Base-by-base conservation (phyloP, 2,329 filamentous ascomycete species). In the Stagonosporopsis cucurbitacearum region DNA sequence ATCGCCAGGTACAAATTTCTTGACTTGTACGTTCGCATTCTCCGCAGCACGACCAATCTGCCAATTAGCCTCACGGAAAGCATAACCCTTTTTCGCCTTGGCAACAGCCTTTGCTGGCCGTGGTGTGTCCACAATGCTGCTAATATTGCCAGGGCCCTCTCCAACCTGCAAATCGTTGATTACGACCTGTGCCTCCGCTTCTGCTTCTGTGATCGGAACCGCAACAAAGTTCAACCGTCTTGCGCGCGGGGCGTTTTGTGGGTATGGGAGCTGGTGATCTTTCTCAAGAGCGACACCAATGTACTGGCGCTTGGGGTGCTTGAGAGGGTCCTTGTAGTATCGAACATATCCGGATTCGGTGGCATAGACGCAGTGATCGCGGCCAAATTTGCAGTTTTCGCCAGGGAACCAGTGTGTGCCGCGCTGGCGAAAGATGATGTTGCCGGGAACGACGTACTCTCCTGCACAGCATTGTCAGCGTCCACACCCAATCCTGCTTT, bases 391-490 rank as follows among this genome's bases (percentile, higher is more conserved):
- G 77, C 90, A 91, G 79, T 99, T 98, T 75, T 98, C 95, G 69
- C 95, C 95, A 1, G 95, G 89, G 75, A 89, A 94, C 95, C 95
- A 99, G 70, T 88, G 86, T 4, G 95, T 96, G 68, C 95, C 95
- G 70, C 94, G 89, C 78, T 99, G 95, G 75, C 92, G 92, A 85
- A 95, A 99, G 79, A 99, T 90, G 78, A 99, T 99, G 81, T 96
- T 98, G 50, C 95, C 95, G 4, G 93, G 90, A 55, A 96, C 89
- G 32, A 99, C 95, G 76, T 89, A 96, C 80, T 97, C 90, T 74
- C 94, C 90, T 93, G 71, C 33, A 46, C 26, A 52, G 45, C 32
- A 37, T 39, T 17, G 43, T 65, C 59, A 63, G 61, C 47, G 28
- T 11, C 28, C 15, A 25, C 32, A 12, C 23, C 36, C 30, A 13